Base-by-base conservation (phyloP, 139 green algal genomes). In the Chlamydomonas incerta region DNA sequence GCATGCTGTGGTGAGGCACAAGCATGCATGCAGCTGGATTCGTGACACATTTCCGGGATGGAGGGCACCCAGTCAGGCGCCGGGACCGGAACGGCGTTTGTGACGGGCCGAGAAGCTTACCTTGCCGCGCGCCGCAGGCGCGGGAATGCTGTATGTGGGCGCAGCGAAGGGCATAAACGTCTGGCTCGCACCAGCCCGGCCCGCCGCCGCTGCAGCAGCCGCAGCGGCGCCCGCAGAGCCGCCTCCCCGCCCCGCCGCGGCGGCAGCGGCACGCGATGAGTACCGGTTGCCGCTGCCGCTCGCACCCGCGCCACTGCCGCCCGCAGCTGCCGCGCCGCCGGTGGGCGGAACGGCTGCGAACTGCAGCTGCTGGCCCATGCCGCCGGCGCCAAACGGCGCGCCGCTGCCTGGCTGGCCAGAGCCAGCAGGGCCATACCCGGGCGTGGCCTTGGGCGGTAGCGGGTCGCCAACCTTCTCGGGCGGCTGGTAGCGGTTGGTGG, bases 401-500 rank as follows among this genome's bases (percentile, higher is more conserved):
- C 41, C 41, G 41, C 41, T 50, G 41, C 41, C 41, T 50, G 41
- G 41, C 41, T 50, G 41, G 41, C 41, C 41, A 8, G 41, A 8
- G 41, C 41, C 41, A 13, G 41, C 41, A 13, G 41, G 41, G 41
- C 41, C 41, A 50, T 50, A 50, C 41, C 41, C 41, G 41, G 37
- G 69, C 35, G 67, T 31, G 80, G 69, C 17, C 52, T 52, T 70
- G 71, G 35, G 58, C 13, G 91, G 91, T 37, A 91, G 52, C 23
- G 91, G 84, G 72, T 94, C 89, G 31, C 91, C 89, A 33, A 93
- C 91, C 21, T 86, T 79, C 80, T 94, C 89, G 31, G 91, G 80
- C 29, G 91, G 91, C n/a, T 94, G 91, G 82, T 92, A 94, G 29
- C 91, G 82, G 67, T 92, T 92, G 71, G 90, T 91, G 33, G 89